These are phyloP conservation scores for Thielaviopsis punctulata DNA, from an alignment of 2,329 filamentous ascomycete genomes.

Conservation along the genomic window DNA sequence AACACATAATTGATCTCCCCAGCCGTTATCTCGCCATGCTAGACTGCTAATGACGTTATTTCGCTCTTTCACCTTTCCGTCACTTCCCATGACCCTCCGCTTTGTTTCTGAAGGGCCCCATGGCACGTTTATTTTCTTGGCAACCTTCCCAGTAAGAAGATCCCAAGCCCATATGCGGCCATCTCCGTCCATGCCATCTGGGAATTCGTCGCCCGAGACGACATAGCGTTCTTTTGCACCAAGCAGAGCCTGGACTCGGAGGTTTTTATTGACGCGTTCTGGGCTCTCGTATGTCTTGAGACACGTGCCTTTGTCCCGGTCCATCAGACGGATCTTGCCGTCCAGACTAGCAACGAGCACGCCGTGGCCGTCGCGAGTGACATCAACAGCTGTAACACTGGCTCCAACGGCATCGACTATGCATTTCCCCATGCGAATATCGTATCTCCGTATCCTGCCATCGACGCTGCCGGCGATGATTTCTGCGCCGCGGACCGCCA, in stretches of 20 bases:
- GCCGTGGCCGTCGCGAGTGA: constrained; percentile 57
- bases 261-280: constrained; percentile 43
- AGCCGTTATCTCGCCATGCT: constrained; percentile 44
- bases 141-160: constrained; percentile 52
- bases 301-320: constrained; percentile 55
- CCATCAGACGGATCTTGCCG: constrained; percentile 62
- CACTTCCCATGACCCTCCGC: constrained; percentile 38
- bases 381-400: constrained; percentile 56
- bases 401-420: constrained; percentile 53
- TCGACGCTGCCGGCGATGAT: constrained; percentile 70
- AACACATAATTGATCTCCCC: constrained; percentile 47
- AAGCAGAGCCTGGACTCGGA: constrained; percentile 60
- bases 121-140: constrained; percentile 42
- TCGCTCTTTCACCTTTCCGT: constrained; percentile 41
- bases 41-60: constrained; percentile 45
- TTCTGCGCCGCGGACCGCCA: constrained; percentile 32
- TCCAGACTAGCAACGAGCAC: constrained; percentile 63
- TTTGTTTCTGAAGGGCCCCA: constrained; percentile 35
- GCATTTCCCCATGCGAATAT: constrained; percentile 57
- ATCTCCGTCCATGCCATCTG: constrained; percentile 14
- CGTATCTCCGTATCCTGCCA: constrained; percentile 65
- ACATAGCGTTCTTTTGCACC: constrained; percentile 64
- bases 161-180: constrained; percentile 71
- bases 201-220: constrained; percentile 60
- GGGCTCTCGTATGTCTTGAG: constrained; percentile 51